These are phyloP conservation scores for Neurospora hispaniola DNA, from an alignment of 495 filamentous ascomycete species.

Conservation along the genomic window DNA sequence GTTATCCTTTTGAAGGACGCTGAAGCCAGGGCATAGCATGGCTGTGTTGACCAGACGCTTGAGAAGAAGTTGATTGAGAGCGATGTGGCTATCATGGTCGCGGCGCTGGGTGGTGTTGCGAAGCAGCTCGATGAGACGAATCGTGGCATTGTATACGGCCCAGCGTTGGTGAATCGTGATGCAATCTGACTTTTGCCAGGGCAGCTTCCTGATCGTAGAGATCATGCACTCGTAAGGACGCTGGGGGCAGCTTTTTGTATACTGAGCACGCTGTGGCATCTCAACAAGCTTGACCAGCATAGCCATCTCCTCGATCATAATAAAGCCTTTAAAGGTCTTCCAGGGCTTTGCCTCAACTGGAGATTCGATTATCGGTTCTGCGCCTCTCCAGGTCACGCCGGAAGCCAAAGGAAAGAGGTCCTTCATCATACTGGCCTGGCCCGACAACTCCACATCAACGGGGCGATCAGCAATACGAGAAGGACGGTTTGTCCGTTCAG, in stretches of 20 bases:
- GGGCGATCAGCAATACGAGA: constrained; percentile 53
- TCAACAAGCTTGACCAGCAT: constrained; percentile 58
- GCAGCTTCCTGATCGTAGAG: constrained; percentile 64
- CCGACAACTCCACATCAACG: constrained; percentile 51
- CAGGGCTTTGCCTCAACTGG: constrained; percentile 35
- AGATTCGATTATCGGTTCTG: constrained; percentile 33
- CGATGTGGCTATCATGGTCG: constrained; percentile 28
- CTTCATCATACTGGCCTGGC: constrained; percentile 50
- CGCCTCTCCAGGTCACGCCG: constrained; percentile 49
- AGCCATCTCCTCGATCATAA: constrained; percentile 61
- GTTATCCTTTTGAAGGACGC: constrained; percentile 48
- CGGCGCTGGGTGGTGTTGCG: constrained; percentile 7
- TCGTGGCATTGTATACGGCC: constrained; percentile 40
- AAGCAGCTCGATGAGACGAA: constrained; percentile 34
- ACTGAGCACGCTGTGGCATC: constrained; percentile 42
- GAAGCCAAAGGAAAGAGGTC: constrained; percentile 58
- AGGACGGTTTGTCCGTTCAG: constrained; percentile 9
- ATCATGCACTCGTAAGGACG: constrained; percentile 68
- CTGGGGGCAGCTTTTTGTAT: constrained; percentile 55
- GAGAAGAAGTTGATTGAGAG: constrained; percentile 44
- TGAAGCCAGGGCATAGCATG: constrained; percentile 54
- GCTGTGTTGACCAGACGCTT: constrained; percentile 47
- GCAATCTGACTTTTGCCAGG: constrained; percentile 52
- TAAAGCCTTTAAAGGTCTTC: constrained; percentile 61
- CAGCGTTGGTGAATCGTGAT: constrained; percentile 58